Evolutionary conservation across 2,329 filamentous ascomycete species (phyloP).

Genomic region (Claviceps sp.): DNA sequence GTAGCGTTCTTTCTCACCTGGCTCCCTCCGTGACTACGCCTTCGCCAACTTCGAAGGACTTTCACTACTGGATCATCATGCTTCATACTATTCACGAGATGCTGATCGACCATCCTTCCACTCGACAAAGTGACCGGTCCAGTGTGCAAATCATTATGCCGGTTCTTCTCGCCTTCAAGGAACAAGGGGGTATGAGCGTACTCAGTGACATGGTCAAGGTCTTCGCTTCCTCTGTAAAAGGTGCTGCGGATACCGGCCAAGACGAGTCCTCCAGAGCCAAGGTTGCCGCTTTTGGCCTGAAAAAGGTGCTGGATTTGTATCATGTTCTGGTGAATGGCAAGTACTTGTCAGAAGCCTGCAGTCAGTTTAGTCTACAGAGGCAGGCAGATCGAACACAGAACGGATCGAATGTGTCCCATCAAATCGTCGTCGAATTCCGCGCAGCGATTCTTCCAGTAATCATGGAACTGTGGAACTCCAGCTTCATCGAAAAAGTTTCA

Average conservation of each 20-base stretch:
- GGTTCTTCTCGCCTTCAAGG: slow-evolving; percentile 77
- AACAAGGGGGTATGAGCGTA: slow-evolving; percentile 59
- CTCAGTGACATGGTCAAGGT: slow-evolving; percentile 59
- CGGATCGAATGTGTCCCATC: slow-evolving; percentile 38
- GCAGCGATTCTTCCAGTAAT: slow-evolving; percentile 66
- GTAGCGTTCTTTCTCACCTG: slow-evolving; percentile 56
- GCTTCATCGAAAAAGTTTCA: slow-evolving; percentile 68
- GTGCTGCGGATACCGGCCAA: slow-evolving; percentile 24
- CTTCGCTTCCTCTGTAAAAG: slow-evolving; percentile 33
- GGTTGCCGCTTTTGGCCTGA: slow-evolving; percentile 47
- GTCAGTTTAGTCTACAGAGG: slow-evolving; percentile 33
- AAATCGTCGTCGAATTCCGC: slow-evolving; percentile 78
- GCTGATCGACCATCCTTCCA: slow-evolving; percentile 52
- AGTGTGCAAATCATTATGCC: slow-evolving; percentile 51
- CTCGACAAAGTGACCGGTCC: slow-evolving; percentile 33
- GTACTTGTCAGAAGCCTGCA: slow-evolving; percentile 62
- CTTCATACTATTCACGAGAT: slow-evolving; percentile 66
- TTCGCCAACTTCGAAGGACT: slow-evolving; percentile 45
- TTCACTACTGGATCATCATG: slow-evolving; percentile 72
- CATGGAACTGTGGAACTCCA: slow-evolving; percentile 70
- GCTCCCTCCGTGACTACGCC: slow-evolving; percentile 29
- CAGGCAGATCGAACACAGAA: slow-evolving; percentile 28
- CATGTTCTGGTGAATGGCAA: slow-evolving; percentile 63
- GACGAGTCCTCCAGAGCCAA: slow-evolving; percentile 33
- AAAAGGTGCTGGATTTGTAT: slow-evolving; percentile 77